Conservation (phyloP, 2,329 filamentous ascomycete genomes). For the Metarhizium robertsii region DNA sequence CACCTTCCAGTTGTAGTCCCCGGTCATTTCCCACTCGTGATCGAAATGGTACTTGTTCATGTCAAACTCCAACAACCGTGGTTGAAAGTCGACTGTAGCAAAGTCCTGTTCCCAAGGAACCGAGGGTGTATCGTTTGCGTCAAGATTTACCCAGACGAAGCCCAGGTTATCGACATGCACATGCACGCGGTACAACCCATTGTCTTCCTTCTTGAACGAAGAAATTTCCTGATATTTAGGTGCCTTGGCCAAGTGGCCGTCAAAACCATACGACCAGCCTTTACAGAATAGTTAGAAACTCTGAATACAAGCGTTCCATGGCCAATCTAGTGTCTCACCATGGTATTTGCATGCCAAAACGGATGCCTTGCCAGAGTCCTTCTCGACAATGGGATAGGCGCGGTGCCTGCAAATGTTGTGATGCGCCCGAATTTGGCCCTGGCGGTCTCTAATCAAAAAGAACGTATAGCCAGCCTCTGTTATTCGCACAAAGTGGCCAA, state of each 20-base stretch:
- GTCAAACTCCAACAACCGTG: constrained; percentile 14
- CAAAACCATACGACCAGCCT: constrained; percentile 33
- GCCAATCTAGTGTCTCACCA: neutral
- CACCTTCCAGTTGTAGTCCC: constrained; percentile 30
- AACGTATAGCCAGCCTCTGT: constrained; percentile 13
- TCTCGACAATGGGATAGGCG: constrained; percentile 13
- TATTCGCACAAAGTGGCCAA: constrained; percentile 11
- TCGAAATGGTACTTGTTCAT: constrained; percentile 18
- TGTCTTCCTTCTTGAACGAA: constrained; percentile 26
- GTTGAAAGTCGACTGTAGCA: constrained; percentile 14
- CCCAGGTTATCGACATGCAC: constrained; percentile 33
- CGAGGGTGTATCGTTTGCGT: constrained; percentile 24
- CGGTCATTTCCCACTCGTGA: constrained; percentile 23
- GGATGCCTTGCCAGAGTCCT: constrained; percentile 9
- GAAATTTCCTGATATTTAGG: constrained; percentile 28
- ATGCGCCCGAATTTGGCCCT: constrained; percentile 11
- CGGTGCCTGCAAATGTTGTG: constrained; percentile 14
- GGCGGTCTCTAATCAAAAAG: constrained; percentile 13
- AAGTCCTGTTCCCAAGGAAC: constrained; percentile 35
- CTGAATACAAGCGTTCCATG: no score
- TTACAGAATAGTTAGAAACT: no score
- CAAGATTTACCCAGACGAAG: constrained; percentile 40
- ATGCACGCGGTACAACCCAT: constrained; percentile 36
- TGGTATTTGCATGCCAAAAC: constrained; percentile 9
- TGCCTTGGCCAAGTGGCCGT: constrained; percentile 31